Percentiles rank a stretch among this genome's conserved stretches.
phyloP scores from a whole-genome alignment of 495 filamentous ascomycete species.

The Aspergillus kassunensis region DNA sequence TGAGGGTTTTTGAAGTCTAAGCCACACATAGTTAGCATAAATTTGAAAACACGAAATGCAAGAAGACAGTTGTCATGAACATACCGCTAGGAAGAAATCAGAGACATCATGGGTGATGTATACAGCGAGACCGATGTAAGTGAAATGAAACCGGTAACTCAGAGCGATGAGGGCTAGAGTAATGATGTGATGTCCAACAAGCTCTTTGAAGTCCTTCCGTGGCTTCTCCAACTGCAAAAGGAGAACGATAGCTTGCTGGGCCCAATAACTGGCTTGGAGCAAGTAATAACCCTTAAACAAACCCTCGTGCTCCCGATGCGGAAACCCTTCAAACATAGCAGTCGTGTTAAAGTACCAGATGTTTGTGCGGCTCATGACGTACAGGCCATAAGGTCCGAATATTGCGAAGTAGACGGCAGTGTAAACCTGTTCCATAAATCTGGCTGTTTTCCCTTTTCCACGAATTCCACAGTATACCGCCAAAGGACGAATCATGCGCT shows the following conservation, averaged over 20 bases:
- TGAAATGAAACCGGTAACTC: conserved; percentile 97
- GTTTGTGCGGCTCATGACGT: conserved; percentile 83
- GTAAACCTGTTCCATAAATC: conserved; percentile 98
- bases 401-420: conserved; percentile 92
- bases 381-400: conserved; percentile 83
- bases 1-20: conserved; percentile 88
- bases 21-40: background rate
- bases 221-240: conserved; percentile 89
- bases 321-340: conserved; percentile 89
- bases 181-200: conserved; percentile 92
- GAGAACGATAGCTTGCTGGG: conserved; percentile 90
- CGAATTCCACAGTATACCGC: conserved; percentile 68
- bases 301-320: conserved; percentile 78
- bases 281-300: conserved; percentile 97
- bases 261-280: conserved; percentile 94
- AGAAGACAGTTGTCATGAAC: conserved; percentile 25
- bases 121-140: conserved; percentile 93
- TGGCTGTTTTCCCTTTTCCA: conserved; percentile 72
- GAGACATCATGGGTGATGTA: conserved; percentile 96
- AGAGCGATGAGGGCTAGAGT: conserved; percentile 81
- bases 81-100: conserved; percentile 95
- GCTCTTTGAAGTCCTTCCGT: conserved; percentile 92
- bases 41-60: background rate
- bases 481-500: conserved; percentile 77
- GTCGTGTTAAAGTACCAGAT: conserved; percentile 98